Evolutionary conservation across 179 eudicot genomes (phyloP).

Genomic region (Spergularia azorica): DNA sequence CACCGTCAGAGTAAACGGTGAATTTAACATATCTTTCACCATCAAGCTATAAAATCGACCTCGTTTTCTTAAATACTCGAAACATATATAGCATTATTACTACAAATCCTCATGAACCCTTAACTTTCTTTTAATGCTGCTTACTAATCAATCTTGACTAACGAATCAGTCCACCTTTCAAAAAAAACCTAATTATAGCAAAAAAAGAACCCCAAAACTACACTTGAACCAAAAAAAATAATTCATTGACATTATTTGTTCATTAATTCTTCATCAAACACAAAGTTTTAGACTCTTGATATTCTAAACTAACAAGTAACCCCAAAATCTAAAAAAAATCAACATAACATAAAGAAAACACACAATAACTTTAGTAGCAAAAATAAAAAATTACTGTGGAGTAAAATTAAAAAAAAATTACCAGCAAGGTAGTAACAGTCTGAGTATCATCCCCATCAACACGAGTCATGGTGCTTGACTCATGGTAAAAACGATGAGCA

Average conservation of each 20-base stretch:
- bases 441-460: slow-evolving; percentile 60
- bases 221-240: neutral
- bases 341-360: too few relatives aligned
- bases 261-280: neutral
- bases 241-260: neutral
- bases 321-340: neutral
- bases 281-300: too few relatives aligned
- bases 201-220: neutral
- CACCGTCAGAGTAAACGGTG: too few relatives aligned
- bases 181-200: neutral
- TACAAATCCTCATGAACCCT: neutral
- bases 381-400: neutral
- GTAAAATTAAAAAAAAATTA: slow-evolving; percentile 7
- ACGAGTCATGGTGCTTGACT: slow-evolving; percentile 67
- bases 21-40: too few relatives aligned
- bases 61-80: neutral
- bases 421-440: slow-evolving; percentile 34
- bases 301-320: neutral
- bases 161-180: neutral
- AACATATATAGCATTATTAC: neutral
- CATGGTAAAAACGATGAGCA: slow-evolving; percentile 70
- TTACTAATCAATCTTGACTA: too few relatives aligned
- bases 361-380: neutral
- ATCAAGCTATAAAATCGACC: neutral
- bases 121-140: too few relatives aligned